Evolutionary conservation across 768 basidiomycete genomes (phyloP), one percentile per base, ranked within the genome.

Genomic region (Lentinula sp.): DNA sequence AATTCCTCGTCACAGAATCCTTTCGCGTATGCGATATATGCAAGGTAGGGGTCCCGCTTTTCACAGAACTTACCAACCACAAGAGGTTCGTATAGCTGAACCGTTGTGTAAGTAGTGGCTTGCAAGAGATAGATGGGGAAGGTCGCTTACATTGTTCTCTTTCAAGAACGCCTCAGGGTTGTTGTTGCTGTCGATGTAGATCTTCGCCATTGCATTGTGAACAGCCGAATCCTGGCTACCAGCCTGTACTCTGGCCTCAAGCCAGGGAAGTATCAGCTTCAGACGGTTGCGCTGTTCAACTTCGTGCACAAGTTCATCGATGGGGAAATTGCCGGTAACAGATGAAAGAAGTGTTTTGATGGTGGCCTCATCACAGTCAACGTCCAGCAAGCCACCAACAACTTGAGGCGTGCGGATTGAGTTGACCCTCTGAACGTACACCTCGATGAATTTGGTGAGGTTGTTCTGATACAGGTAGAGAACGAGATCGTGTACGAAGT

Each of bases 11-110:
- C 97, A 70, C 97, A 99, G 74, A 98, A 90, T 61, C 97, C 97
- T 72, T 98, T 98, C 40, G 97, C 97, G 70, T 98, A 99, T 0
- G 97, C 97, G 67, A 99, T 98, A 76, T 96, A 99, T 23, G 97
- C 97, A 61, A 99, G 80, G 77, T 97, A 98, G 1, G 97, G 97
- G 71, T 99, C 97, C 46, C 97, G 89, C 57, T 92, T 92, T 76
- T 98, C 97, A 76, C 97, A 99, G 84, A 98, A 99, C 76, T 98
- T 98, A 60, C 97, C 97, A 63, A 99, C 94, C 43, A 97, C 88
- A 53, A 97, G 80, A 2, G 97, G 97, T 68, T 99, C 97, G 73
- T 98, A 99, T 28, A 98, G 74, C 93, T 95, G 59, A 28, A 65
- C 18, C 57, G 18, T n/a, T 51, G 9, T 32, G 64, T 64, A 61